Conservation (phyloP, 2,329 filamentous ascomycete species). For the Arthrobotrys megalospora region DNA sequence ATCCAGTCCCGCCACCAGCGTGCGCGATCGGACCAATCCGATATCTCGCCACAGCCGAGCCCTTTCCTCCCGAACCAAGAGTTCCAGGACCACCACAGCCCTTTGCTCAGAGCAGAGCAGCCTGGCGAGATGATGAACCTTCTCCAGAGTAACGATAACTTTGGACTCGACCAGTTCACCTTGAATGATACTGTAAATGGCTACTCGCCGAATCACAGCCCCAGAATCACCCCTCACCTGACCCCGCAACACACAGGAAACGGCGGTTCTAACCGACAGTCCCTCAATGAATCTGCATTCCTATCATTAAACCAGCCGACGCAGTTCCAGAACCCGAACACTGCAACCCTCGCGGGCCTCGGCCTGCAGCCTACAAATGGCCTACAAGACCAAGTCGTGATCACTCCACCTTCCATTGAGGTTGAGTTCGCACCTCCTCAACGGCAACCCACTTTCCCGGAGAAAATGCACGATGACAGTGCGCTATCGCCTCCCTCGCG, state of each 20-base stretch:
- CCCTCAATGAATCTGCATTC: constrained; percentile 60
- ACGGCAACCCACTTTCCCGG: constrained; percentile 64
- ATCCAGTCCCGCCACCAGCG: constrained; percentile 57
- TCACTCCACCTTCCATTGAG: constrained; percentile 63
- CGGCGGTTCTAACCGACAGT: constrained; percentile 62
- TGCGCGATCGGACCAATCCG: constrained; percentile 62
- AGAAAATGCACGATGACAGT: constrained; percentile 63
- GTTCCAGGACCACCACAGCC: constrained; percentile 63
- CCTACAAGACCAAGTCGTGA: constrained; percentile 57
- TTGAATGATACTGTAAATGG: constrained; percentile 61
- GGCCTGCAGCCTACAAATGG: constrained; percentile 55
- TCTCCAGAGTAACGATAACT: constrained; percentile 63
- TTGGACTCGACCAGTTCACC: constrained; percentile 64
- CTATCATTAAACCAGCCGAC: constrained; percentile 61
- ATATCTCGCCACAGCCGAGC: constrained; percentile 63
- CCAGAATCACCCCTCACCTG: constrained; percentile 63
- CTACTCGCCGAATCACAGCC: constrained; percentile 61
- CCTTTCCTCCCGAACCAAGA: constrained; percentile 63
- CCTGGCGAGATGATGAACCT: constrained; percentile 64
- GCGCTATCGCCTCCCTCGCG: constrained; percentile 62
- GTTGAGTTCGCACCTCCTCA: constrained; percentile 65
- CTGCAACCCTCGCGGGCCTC: constrained; percentile 58
- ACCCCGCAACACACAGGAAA: constrained; percentile 61
- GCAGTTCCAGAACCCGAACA: constrained; percentile 53
- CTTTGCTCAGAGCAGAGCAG: constrained; percentile 61